phyloP scores from a whole-genome alignment of 768 basidiomycete species.

The Hygrocybe punicea region DNA sequence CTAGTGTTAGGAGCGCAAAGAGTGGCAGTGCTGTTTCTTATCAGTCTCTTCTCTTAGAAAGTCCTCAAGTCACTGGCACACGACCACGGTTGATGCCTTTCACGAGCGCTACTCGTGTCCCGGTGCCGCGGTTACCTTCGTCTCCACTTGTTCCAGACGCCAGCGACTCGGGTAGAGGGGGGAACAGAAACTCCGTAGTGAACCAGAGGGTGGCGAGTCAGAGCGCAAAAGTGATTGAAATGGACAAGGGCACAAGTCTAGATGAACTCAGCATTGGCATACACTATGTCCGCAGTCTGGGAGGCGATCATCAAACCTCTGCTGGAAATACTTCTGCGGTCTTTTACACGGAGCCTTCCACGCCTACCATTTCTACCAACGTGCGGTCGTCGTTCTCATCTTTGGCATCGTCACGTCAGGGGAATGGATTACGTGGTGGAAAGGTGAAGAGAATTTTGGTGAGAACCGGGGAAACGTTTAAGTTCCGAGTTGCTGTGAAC shows the following conservation, averaged over 20 bases:
- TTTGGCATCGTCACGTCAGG: conserved; percentile 55
- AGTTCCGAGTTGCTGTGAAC: conserved; percentile 49
- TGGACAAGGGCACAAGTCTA: conserved; percentile 41
- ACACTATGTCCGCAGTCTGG: conserved; percentile 67
- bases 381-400: conserved; percentile 60
- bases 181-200: neutral
- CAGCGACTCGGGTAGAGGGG: conserved; percentile 23
- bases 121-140: conserved; percentile 50
- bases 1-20: conserved; percentile 49
- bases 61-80: conserved; percentile 28
- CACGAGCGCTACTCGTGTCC: conserved; percentile 63
- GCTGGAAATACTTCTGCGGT: conserved; percentile 12
- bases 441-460: conserved; percentile 46
- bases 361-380: conserved; percentile 39
- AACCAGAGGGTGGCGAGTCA: conserved; percentile 57
- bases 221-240: conserved; percentile 51
- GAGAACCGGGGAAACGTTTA: conserved; percentile 57
- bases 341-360: conserved; percentile 21
- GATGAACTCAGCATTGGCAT: conserved; percentile 70
- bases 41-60: conserved; percentile 33
- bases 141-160: conserved; percentile 24
- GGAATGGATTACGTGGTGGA: conserved; percentile 30
- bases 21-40: conserved; percentile 40
- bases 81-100: conserved; percentile 70
- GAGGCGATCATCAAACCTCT: conserved; percentile 43